Percentiles rank a stretch among this genome's conserved stretches.
Evolutionary conservation across 2,329 filamentous ascomycete species (phyloP).

Genomic region (Alternaria rosae): DNA sequence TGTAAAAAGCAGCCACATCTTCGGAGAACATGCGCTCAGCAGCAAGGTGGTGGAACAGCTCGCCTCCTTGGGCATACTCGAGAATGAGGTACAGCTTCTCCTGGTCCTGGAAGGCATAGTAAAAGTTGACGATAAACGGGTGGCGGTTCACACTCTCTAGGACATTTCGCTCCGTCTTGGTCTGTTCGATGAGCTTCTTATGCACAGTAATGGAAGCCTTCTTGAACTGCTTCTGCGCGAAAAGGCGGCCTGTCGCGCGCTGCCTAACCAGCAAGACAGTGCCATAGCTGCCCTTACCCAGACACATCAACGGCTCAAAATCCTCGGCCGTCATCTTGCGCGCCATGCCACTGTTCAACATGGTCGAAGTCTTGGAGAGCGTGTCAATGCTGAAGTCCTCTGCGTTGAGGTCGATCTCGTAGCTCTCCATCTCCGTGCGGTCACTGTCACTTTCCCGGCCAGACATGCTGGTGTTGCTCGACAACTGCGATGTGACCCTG

Average conservation of each 20-base stretch:
- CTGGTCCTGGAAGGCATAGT: constrained; percentile 97
- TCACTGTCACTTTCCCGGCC: constrained; percentile 69
- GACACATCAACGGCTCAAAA: constrained; percentile 87
- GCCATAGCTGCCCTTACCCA: constrained; percentile 95
- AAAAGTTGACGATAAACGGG: constrained; percentile 97
- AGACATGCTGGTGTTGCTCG: constrained; percentile 65
- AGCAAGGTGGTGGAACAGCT: constrained; percentile 93
- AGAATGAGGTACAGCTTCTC: constrained; percentile 97
- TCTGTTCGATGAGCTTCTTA: constrained; percentile 95
- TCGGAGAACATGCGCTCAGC: constrained; percentile 96
- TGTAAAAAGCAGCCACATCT: constrained; percentile 90
- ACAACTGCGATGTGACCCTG: constrained; percentile 51
- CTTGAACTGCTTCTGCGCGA: constrained; percentile 98
- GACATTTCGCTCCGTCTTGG: constrained; percentile 93
- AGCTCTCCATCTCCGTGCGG: constrained; percentile 77
- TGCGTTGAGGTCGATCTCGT: constrained; percentile 84
- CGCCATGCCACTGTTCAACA: constrained; percentile 57
- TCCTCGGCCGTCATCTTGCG: constrained; percentile 92
- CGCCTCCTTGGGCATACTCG: constrained; percentile 96
- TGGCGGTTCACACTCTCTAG: constrained; percentile 95
- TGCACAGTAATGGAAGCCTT: constrained; percentile 95
- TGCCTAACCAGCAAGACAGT: constrained; percentile 95
- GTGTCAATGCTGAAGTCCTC: constrained; percentile 78
- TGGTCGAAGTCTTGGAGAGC: constrained; percentile 45
- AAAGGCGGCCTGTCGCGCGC: constrained; percentile 82